Conservation (phyloP, 1,139 yeast species). For the Candida labiduridarum region DNA sequence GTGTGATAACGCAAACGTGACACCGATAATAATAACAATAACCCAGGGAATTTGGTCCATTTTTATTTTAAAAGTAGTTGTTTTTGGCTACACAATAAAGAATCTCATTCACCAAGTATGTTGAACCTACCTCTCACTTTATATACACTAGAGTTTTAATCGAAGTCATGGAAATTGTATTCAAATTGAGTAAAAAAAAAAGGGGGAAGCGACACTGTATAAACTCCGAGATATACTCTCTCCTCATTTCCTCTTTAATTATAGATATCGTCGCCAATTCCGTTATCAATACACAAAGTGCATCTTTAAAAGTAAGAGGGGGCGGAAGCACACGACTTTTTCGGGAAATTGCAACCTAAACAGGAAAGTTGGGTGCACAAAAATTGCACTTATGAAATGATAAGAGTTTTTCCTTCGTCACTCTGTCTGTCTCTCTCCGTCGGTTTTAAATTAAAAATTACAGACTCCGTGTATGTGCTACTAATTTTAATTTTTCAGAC, state of each 20-base stretch:
- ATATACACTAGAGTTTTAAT: conserved; percentile 1
- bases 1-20: conserved; percentile 9
- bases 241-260: background rate
- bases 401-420: background rate
- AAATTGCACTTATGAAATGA: background rate
- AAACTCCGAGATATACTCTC: background rate
- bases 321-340: background rate
- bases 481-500: too few relatives aligned
- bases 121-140: background rate
- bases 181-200: conserved; percentile 9
- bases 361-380: background rate
- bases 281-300: background rate
- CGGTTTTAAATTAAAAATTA: too few relatives aligned
- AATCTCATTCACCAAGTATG: too few relatives aligned
- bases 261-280: background rate
- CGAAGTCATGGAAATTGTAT: background rate
- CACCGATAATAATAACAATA: conserved; percentile 9
- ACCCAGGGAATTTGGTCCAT: conserved; percentile 10
- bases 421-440: too few relatives aligned
- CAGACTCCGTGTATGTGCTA: too few relatives aligned
- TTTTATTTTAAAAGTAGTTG: background rate
- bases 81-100: too few relatives aligned
- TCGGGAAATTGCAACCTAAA: conserved; percentile 4
- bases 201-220: background rate
- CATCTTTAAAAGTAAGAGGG: background rate